Conservation (phyloP, 1,284 basidiomycete species). For the Ustilago nuda region DNA sequence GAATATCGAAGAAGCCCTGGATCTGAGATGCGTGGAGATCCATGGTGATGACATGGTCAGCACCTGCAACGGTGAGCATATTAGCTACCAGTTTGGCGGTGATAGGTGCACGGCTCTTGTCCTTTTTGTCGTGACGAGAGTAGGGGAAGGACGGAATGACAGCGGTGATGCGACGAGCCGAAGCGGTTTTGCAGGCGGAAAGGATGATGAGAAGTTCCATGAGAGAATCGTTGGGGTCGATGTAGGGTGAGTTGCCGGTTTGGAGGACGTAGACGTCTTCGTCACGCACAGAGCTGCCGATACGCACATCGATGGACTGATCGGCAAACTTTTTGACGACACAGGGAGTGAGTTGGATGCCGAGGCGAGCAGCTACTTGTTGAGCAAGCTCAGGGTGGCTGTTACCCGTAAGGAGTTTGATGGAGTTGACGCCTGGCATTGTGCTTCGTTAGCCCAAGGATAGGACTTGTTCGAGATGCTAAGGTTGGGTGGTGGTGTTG, state of each 20-base stretch:
- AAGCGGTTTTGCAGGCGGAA: conserved; percentile 95
- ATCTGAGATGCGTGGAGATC: conserved; percentile 98
- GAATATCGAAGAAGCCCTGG: conserved; percentile 99
- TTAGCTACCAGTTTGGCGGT: conserved; percentile 98
- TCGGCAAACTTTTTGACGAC: conserved; percentile 91
- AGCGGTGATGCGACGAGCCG: conserved; percentile 94
- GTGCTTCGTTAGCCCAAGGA: conserved; percentile 8
- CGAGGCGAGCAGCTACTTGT: conserved; percentile 91
- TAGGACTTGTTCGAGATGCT: background rate
- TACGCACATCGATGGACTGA: conserved; percentile 79
- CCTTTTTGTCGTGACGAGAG: conserved; percentile 97
- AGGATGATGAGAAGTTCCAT: conserved; percentile 84
- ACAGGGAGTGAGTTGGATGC: conserved; percentile 87
- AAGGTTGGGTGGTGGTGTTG: background rate
- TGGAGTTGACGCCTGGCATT: conserved; percentile 73
- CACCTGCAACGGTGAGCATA: conserved; percentile 94
- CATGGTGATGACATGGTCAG: conserved; percentile 99
- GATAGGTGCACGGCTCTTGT: conserved; percentile 94
- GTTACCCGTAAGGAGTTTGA: conserved; percentile 94
- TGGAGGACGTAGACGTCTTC: conserved; percentile 73
- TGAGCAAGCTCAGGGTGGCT: conserved; percentile 97
- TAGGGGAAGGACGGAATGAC: conserved; percentile 99
- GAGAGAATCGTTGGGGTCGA: conserved; percentile 67
- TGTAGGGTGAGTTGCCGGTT: conserved; percentile 63
- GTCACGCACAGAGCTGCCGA: conserved; percentile 89